These are phyloP conservation scores for Ricinus communis DNA, from an alignment of 345 rosid species.

Conservation along the genomic window DNA sequence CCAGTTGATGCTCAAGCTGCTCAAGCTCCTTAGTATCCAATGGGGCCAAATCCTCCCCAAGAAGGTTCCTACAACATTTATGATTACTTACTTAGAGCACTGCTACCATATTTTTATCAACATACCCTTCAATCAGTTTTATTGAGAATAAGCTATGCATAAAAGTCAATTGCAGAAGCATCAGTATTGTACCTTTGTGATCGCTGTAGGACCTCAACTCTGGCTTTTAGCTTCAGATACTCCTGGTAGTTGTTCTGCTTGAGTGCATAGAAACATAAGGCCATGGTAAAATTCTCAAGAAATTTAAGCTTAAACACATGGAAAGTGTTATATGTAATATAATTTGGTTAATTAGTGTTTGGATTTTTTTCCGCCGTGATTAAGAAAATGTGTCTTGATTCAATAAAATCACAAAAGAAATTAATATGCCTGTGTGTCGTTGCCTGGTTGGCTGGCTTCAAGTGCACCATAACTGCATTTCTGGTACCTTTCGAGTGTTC, in stretches of 20 bases:
- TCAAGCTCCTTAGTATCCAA: constrained; percentile 65
- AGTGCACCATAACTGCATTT: constrained; percentile 42
- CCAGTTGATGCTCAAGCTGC: constrained; percentile 73
- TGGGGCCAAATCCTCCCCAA: constrained; percentile 77
- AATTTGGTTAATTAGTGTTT: too few species aligned
- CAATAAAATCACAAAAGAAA: neutral
- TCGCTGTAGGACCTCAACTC: constrained; percentile 50
- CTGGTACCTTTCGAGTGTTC: constrained; percentile 50
- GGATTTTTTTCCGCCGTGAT: too few species aligned
- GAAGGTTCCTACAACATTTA: constrained; percentile 59
- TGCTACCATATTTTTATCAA: neutral
- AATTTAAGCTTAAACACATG: too few species aligned
- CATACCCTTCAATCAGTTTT: too few species aligned
- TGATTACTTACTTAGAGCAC: neutral
- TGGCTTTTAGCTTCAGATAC: constrained; percentile 53
- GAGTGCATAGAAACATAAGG: neutral
- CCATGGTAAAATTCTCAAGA: too few species aligned
- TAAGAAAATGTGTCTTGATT: neutral
- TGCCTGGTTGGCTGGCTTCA: constrained; percentile 33
- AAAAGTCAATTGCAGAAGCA: too few species aligned
- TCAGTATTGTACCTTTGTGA: constrained; percentile 44
- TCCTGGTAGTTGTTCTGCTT: constrained; percentile 56
- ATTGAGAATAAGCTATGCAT: too few species aligned
- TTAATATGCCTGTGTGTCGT: constrained; percentile 42
- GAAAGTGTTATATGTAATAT: too few species aligned